Evolutionary conservation across 306 rosid species (phyloP), one percentile per base, ranked within the genome.

Genomic region (Cyclanthera cordifolia): DNA sequence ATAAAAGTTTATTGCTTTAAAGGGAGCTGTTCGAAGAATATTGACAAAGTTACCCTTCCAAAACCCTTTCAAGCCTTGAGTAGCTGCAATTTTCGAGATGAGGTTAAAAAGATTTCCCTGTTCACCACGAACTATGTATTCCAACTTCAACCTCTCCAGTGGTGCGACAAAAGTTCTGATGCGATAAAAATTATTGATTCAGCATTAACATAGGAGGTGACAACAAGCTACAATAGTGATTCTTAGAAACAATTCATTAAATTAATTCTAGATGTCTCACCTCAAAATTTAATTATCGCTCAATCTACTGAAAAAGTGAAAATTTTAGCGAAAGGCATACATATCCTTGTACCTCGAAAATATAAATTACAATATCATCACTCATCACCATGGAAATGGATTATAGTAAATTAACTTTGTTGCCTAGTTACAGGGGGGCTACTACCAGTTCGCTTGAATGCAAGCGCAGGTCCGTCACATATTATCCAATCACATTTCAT

Each of bases 91-190:
- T 47, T 79, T 69, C 58, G 77, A 82, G 61, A 93, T 75, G 16
- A 93, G 83, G 68, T 87, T 90, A 30, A 80, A 39, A 9, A 93
- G 82, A 76, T 86, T 74, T 84, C 63, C 85, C 85, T 71, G 79
- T 79, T 93, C 99, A 2, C 95, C 96, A 6, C 94, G 91, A 48
- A 93, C 84, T 67, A 93, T 87, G 59, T 93, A 93, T 54, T 93
- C 99, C 87, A 93, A 84, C 94, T 93, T 93, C 15, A 93, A 91
- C 74, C 99, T 87, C 82, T 93, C 99, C 37, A 93, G 95, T 2
- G 99, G 99, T 1, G 99, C 99, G 49, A 93, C 94, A 73, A 86
- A 87, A 56, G 99, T 93, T 80, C 99, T 93, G 85, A 41, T 41
- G 3, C 47, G 10, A 41, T 41, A 41, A 58, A 58, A 43, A 74